A percentile compares a stretch with the other conserved stretches of the same genome.
Conservation (phyloP, 345 rosid species). For the Hevea brasiliensis region DNA sequence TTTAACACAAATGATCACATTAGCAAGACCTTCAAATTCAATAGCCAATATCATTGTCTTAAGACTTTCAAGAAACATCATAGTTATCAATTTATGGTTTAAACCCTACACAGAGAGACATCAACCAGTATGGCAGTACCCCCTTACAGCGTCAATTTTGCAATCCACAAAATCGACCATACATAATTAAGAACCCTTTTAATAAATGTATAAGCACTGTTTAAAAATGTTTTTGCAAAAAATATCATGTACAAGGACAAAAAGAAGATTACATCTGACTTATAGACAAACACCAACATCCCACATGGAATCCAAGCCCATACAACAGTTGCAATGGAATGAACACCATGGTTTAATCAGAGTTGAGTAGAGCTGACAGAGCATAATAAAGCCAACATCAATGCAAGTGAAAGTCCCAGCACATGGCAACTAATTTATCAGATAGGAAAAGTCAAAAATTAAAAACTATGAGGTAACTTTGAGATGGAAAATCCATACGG, state of each 20-base stretch:
- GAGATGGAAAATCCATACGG: slow-evolving; percentile 60
- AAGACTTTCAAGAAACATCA: neutral
- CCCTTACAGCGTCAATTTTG: neutral
- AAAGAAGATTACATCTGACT: neutral
- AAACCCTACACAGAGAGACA: neutral
- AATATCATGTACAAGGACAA: neutral
- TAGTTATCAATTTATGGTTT: neutral
- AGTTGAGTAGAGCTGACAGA: neutral
- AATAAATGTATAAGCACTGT: neutral
- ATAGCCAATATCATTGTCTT: neutral
- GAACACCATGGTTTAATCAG: neutral
- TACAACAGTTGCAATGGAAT: neutral
- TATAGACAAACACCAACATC: neutral
- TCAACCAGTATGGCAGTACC: neutral
- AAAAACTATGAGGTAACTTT: slow-evolving; percentile 8
- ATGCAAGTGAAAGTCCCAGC: slow-evolving; percentile 7
- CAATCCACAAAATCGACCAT: neutral
- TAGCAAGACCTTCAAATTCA: neutral
- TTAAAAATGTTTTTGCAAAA: neutral
- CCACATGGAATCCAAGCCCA: neutral
- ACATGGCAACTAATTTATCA: neutral
- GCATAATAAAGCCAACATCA: neutral
- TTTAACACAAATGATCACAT: neutral
- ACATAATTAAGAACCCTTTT: neutral
- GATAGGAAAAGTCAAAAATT: slow-evolving; percentile 1